Conservation (phyloP, 371 early-diverging fungal species). For the Mucor lusitanicus region DNA sequence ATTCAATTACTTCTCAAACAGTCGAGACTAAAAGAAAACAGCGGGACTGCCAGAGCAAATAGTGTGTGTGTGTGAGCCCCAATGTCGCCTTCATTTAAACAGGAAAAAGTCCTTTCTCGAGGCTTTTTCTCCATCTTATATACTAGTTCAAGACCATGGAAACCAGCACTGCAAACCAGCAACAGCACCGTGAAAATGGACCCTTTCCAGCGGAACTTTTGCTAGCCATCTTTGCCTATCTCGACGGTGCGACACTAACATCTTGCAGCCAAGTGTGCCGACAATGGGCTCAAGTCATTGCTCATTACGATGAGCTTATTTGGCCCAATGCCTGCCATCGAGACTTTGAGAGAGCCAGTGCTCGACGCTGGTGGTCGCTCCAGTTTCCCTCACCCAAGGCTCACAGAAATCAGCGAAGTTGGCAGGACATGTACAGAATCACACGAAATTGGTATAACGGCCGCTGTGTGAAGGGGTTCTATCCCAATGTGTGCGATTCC, state of each 20-base stretch:
- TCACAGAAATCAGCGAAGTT: constrained; percentile 16
- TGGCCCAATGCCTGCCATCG: constrained; percentile 36
- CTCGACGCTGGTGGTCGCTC: constrained; percentile 40
- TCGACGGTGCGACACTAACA: constrained; percentile 37
- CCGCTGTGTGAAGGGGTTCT: constrained; percentile 38
- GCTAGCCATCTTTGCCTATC: constrained; percentile 35
- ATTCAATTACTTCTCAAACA: neutral
- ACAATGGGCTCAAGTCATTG: constrained; percentile 34
- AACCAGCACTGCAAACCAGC: neutral
- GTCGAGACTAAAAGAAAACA: neutral
- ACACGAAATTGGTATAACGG: constrained; percentile 60
- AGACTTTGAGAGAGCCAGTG: constrained; percentile 25
- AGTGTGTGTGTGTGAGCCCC: neutral
- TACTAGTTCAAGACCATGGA: neutral
- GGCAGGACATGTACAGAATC: constrained; percentile 58
- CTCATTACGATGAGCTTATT: constrained; percentile 41
- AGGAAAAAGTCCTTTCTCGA: constrained; percentile 4
- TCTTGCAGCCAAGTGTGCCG: constrained; percentile 34
- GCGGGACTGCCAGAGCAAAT: neutral
- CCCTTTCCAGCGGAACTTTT: constrained; percentile 44
- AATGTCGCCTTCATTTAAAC: neutral
- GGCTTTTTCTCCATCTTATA: constrained; percentile 9
- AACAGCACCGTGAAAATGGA: neutral
- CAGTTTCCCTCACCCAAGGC: constrained; percentile 29
- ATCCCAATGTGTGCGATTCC: constrained; percentile 23